Conservation (phyloP, 1,139 yeast genomes). For the Meyerozyma guilliermondii region DNA sequence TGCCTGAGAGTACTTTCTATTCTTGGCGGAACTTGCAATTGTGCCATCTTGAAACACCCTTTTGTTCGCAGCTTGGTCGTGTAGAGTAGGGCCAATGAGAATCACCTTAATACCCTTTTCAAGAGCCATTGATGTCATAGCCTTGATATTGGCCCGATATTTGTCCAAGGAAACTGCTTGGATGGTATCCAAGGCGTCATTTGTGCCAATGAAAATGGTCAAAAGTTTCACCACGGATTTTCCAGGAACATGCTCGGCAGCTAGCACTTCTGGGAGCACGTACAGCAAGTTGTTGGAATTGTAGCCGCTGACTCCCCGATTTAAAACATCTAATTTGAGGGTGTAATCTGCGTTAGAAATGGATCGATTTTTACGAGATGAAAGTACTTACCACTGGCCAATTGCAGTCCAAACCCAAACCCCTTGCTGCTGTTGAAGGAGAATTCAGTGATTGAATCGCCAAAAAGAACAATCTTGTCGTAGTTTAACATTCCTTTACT, state of each 20-base stretch:
- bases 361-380: neutral
- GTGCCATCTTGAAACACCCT: neutral
- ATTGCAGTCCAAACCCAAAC: constrained; percentile 48
- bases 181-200: constrained; percentile 52
- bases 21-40: constrained; percentile 12
- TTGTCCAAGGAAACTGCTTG: constrained; percentile 53
- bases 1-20: constrained; percentile 46
- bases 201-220: constrained; percentile 70
- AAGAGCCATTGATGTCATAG: constrained; percentile 34
- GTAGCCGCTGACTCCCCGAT: constrained; percentile 63
- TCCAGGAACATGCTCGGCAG: constrained; percentile 23
- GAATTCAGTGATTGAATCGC: constrained; percentile 66
- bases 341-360: constrained; percentile 22
- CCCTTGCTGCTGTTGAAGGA: constrained; percentile 32
- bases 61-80: constrained; percentile 27
- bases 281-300: constrained; percentile 46
- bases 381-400: constrained; percentile 25
- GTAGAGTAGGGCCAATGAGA: constrained; percentile 61
- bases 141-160: constrained; percentile 41
- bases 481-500: constrained; percentile 17
- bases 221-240: constrained; percentile 31
- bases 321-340: constrained; percentile 50
- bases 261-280: constrained; percentile 44
- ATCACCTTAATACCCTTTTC: constrained; percentile 43
- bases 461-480: constrained; percentile 54